Evolutionary conservation across 805 yeast species (phyloP).

Genomic region (Clavispora santaluciae): DNA sequence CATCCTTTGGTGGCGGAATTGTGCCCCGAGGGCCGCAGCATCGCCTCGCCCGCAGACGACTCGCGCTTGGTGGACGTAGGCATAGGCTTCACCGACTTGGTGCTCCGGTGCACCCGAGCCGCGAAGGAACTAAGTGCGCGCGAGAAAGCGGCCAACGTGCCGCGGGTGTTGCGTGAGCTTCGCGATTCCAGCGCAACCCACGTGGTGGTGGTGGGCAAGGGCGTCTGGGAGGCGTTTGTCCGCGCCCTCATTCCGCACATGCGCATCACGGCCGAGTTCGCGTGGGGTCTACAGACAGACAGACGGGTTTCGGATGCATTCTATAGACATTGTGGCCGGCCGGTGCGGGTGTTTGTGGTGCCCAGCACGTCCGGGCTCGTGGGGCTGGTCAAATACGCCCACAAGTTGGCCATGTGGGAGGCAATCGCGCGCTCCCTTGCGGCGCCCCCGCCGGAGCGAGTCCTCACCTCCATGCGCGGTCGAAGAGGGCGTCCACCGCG

Average conservation of each 20-base stretch:
- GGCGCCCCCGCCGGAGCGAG: not conserved
- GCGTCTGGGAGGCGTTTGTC: slow-evolving; percentile 63
- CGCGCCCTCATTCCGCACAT: slow-evolving; percentile 24
- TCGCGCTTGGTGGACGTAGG: slow-evolving; percentile 37
- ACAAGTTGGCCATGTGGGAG: slow-evolving; percentile 48
- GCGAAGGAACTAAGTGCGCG: slow-evolving; percentile 46
- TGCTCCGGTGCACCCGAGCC: slow-evolving; percentile 56
- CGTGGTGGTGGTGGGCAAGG: slow-evolving; percentile 65
- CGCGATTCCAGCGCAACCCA: slow-evolving; percentile 31
- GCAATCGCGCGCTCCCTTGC: slow-evolving; percentile 24
- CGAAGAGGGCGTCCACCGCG: slow-evolving; percentile 28
- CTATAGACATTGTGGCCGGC: slow-evolving; percentile 12
- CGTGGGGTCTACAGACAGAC: slow-evolving; percentile 46
- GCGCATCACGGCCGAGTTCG: slow-evolving; percentile 31
- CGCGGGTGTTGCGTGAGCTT: slow-evolving; percentile 45
- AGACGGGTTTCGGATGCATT: slow-evolving; percentile 6
- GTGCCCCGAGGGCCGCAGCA: slow-evolving; percentile 4
- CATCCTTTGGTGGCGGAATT: slow-evolving; percentile 2
- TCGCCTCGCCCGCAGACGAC: slow-evolving; percentile 34
- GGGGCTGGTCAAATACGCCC: slow-evolving; percentile 40
- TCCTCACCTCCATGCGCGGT: slow-evolving; percentile 28
- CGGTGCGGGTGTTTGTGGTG: slow-evolving; percentile 46
- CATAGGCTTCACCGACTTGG: slow-evolving; percentile 71
- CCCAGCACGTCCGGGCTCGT: slow-evolving; percentile 76
- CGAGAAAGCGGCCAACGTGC: slow-evolving; percentile 56